Conservation (phyloP, 2,329 filamentous ascomycete genomes). For the Talaromyces sp. region DNA sequence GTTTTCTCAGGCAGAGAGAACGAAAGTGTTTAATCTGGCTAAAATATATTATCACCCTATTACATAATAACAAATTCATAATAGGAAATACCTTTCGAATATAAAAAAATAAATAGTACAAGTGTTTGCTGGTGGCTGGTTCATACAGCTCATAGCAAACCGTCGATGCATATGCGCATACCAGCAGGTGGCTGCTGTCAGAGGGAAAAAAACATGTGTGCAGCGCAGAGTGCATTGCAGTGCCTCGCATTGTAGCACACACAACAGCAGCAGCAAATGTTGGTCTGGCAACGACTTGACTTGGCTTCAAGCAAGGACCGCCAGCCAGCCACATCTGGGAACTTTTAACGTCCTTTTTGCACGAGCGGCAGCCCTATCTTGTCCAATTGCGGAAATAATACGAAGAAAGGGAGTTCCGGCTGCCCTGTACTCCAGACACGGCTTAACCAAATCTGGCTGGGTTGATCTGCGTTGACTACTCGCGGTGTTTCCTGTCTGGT, state of each 20-base stretch:
- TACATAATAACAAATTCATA: not conserved
- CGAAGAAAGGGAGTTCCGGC: not conserved
- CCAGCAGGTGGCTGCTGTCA: slow-evolving; percentile 10
- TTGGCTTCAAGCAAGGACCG: not conserved
- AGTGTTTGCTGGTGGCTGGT: slow-evolving; percentile 6
- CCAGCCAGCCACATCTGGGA: not conserved
- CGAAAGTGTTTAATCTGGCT: not conserved
- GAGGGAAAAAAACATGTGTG: not conserved
- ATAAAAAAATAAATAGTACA: not conserved
- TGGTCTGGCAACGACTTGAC: not conserved
- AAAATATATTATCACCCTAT: no score
- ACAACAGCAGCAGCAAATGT: not conserved
- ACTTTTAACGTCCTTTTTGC: not conserved
- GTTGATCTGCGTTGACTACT: not conserved
- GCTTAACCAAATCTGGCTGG: not conserved
- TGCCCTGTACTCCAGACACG: not conserved
- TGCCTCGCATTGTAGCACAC: not conserved
- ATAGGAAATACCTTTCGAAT: no score
- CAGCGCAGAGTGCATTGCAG: not conserved
- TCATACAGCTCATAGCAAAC: not conserved
- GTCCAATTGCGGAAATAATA: not conserved
- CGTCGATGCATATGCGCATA: not conserved
- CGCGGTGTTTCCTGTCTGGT: not conserved
- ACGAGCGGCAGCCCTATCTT: not conserved
- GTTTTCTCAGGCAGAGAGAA: not conserved